These are phyloP conservation scores for Russula sp. DNA, from an alignment of 768 basidiomycete genomes.

Conservation along the genomic window DNA sequence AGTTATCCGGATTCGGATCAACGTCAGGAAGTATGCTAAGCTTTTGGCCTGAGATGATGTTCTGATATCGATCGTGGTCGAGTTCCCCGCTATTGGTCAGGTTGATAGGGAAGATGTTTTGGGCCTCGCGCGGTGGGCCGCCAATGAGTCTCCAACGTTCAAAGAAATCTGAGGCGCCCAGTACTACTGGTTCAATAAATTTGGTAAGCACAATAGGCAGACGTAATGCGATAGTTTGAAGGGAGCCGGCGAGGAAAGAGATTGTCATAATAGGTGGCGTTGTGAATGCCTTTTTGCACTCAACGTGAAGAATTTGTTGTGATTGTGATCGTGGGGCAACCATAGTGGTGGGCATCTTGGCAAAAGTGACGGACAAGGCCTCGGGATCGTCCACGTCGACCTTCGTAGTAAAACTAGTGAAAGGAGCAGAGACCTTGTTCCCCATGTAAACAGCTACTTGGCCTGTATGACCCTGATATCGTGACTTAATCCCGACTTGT, in stretches of 20 bases:
- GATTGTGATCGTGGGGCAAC: slow-evolving; percentile 81
- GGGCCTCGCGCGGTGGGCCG: slow-evolving; percentile 88
- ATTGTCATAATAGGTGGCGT: slow-evolving; percentile 72
- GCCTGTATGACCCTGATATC: slow-evolving; percentile 91
- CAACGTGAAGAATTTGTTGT: slow-evolving; percentile 89
- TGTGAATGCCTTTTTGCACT: slow-evolving; percentile 85
- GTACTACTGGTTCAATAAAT: slow-evolving; percentile 89
- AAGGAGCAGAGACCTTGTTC: slow-evolving; percentile 86
- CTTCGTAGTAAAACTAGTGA: slow-evolving; percentile 85
- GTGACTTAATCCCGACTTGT: slow-evolving; percentile 93
- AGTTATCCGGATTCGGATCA: slow-evolving; percentile 90
- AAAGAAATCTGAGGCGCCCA: slow-evolving; percentile 83
- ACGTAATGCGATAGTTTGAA: slow-evolving; percentile 76
- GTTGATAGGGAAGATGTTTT: slow-evolving; percentile 74
- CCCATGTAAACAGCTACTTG: slow-evolving; percentile 93
- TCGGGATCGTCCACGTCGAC: slow-evolving; percentile 66
- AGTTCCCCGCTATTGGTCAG: slow-evolving; percentile 63
- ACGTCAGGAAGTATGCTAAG: slow-evolving; percentile 75
- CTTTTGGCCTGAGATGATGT: slow-evolving; percentile 70
- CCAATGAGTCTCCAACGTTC: slow-evolving; percentile 98
- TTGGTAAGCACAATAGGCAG: slow-evolving; percentile 85
- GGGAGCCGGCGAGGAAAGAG: slow-evolving; percentile 88
- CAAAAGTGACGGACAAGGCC: slow-evolving; percentile 74
- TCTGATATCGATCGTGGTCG: slow-evolving; percentile 63
- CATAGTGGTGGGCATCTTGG: slow-evolving; percentile 81